Base-by-base conservation (phyloP, 2,329 filamentous ascomycete species). In the Coleophoma crateriformis region DNA sequence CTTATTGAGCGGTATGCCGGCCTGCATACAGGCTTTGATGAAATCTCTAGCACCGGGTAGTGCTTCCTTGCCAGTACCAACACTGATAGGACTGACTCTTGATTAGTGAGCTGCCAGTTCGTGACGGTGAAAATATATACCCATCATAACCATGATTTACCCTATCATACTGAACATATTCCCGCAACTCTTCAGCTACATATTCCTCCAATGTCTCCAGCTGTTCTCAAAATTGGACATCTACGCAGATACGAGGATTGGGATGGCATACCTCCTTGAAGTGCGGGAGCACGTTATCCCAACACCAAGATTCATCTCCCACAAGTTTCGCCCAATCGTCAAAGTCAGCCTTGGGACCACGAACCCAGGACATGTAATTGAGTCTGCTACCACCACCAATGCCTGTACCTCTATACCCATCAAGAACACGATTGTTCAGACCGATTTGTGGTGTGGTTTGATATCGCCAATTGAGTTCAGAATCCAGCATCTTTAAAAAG, bases 261-360 rank as follows among this genome's bases (percentile, higher is more conserved):
- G 10, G 14, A 15, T 27, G 32, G 2, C 22, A 22, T 27, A 44
- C 41, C 50, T 68, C 71, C 34, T 60, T 61, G 46, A 75, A 66
- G 60, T 72, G 77, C 3, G 70, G 70, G 15, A 71, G 63, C 38
- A 76, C 66, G 8, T 67, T 67, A 5, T 72, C 59, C 49, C 73
- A 74, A 53, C 67, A 68, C 68, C 74, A 79, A 3, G 64, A 58
- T 1, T 67, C 49, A 46, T 76, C 72, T 3, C 61, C 63, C 1
- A 67, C 60, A 3, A 67, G 54, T 19, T 63, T 56, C 5, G 63
- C 69, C 74, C 73, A 76, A 35, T 67, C 64, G 22, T 76, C 67
- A 54, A 10, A 68, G 69, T 64, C 72, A 71, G 12, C 60, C 59
- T 10, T 65, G 64, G 64, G 44, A 44, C 48, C 35, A 46, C 49